Evolutionary conservation across 495 filamentous ascomycete species (phyloP), one percentile per base, ranked within the genome.

Genomic region (Talaromyces liani): DNA sequence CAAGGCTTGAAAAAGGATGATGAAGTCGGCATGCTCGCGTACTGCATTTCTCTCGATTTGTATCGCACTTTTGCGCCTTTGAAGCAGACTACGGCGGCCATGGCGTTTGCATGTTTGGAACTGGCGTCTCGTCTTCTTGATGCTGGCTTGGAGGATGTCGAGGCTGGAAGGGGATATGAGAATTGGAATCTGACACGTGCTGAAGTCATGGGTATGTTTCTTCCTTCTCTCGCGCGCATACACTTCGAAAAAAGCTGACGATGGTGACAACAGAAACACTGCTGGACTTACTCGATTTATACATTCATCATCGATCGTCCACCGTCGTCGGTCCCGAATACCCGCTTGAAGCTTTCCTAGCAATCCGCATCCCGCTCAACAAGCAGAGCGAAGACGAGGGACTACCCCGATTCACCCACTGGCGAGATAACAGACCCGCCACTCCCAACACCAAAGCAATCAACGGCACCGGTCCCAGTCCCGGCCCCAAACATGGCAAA

Each of bases 31-130:
- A 75, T 79, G 12, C 77, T 84, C 4, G 89, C 91, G 0, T 95
- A 90, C 74, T 86, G 88, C 70, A 89, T 97, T 66, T 88, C 87
- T 12, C 81, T 92, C 60, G 94, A 98, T 73, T 77, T 96, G 18
- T 95, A 97, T 73, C 90, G 92, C 67, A 98, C 94, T 4, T 95
- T 91, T 73, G 87, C 89, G 6, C 94, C 93, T 18, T 78, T 98
- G 36, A 98, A 97, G 75, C 91, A 96, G 64, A 87, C 85, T 0
- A 87, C 88, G 4, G 81, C 86, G 20, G 88, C 90, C 4, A 86
- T 97, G 77, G 91, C 92, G 3, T 78, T 94, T 55, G 87, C 86
- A n/a, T 85, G 89, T 68, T 76, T 96, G 2, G 91, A 95, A 72
- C 84, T 98, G 45, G 87, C 92, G 1, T 81, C 86, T 1, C 83